Evolutionary conservation across 768 basidiomycete species (phyloP), one percentile per base, ranked within the genome.

Genomic region (Termitomyces titanicus): DNA sequence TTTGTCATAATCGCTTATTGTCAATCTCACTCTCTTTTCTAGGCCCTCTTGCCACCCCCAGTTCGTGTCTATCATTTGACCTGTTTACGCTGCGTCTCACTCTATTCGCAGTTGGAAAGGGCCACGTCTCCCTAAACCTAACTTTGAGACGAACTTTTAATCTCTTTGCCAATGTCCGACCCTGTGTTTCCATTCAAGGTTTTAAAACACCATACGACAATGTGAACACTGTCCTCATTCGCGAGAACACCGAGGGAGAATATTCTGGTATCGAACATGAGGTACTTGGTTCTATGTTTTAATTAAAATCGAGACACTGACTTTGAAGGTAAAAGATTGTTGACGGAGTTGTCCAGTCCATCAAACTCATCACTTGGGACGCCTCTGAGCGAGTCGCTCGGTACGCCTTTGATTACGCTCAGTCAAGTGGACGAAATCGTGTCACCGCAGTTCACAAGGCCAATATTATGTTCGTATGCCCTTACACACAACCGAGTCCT

Each of bases 231-330:
- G 94, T 98, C 50, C 78, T 99, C 62, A 99, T 99, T 70, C 93
- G 97, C 68, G 97, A 99, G 78, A 99, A 99, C 73, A 99, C 97
- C 9, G 97, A 99, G 74, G 97, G 97, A 71, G 97, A 99, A 72
- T 99, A 99, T 74, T 98, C 95, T 56, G 97, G 97, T 63, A 98
- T 99, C 63, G 97, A 99, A 73, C 97, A 99, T 72, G 95, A 98
- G 84, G 94, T 94, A 56, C 11, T 74, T 52, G 52, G 53, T 31
- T 37, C 8, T 31, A 33, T n/a, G 27, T 40, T 47, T 12, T 15
- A 8, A 11, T 24, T 24, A 17, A 25, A 31, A 47, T 10, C 4
- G 20, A 22, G 18, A 37, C 3, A 29, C 40, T 54, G n/a, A 56
- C 33, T 11, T 29, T 13, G 13, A 24, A 42, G n/a, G 10, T 47